phyloP scores from a whole-genome alignment of 169 alveolate species.

The Neospora caninum region DNA sequence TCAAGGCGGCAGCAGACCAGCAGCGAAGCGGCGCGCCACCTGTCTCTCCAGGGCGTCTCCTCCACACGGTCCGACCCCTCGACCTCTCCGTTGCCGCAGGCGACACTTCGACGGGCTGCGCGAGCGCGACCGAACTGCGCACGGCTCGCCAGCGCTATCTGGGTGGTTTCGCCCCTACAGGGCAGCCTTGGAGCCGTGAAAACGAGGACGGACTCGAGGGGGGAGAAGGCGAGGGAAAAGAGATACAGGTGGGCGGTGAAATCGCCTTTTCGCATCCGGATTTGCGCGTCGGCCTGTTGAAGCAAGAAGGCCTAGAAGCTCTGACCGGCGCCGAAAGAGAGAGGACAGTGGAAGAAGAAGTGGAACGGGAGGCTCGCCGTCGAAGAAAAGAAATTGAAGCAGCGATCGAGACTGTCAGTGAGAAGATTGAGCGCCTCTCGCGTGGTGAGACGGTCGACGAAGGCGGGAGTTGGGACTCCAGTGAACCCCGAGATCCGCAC shows the following conservation, averaged over 20 bases:
- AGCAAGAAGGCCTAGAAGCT: slow-evolving; percentile 57
- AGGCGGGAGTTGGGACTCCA: background rate
- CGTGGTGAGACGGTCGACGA: background rate
- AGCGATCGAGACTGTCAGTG: background rate
- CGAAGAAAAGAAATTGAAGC: background rate
- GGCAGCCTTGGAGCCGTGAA: background rate
- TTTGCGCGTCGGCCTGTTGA: slow-evolving; percentile 50
- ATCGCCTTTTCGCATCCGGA: slow-evolving; percentile 1
- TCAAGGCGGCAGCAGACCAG: slow-evolving; percentile 46
- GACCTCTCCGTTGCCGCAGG: background rate
- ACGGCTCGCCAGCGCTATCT: background rate
- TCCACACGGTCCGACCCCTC: background rate
- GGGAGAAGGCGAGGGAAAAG: background rate
- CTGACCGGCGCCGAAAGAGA: slow-evolving; percentile 32
- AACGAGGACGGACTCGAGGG: background rate
- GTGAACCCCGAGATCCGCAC: background rate
- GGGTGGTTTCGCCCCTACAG: background rate
- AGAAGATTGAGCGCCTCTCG: background rate
- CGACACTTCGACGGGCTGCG: too few species aligned
- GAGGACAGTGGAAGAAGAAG: slow-evolving; percentile 36
- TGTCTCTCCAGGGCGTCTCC: background rate
- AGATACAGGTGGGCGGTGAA: slow-evolving; percentile 11
- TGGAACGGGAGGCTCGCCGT: background rate
- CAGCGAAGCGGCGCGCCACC: slow-evolving; percentile 15
- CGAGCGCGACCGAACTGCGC: background rate